A percentile compares a stretch with the other conserved stretches of the same genome.
Evolutionary conservation across 2,329 filamentous ascomycete genomes (phyloP).

Genomic region (Colletotrichum gloeosporioides): DNA sequence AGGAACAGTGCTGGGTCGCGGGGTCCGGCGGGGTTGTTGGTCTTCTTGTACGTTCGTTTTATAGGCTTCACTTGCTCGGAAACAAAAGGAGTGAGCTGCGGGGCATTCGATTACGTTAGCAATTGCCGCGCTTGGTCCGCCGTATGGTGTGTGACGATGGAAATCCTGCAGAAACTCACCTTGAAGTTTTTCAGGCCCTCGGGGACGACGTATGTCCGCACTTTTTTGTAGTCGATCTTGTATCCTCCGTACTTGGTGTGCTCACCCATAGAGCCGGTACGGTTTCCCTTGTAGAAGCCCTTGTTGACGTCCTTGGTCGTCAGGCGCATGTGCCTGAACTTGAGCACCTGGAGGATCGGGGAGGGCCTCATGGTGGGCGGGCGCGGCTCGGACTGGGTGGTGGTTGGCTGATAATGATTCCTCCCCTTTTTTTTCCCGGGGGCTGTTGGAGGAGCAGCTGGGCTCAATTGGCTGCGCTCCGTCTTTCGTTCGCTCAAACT

Average conservation of each 20-base stretch:
- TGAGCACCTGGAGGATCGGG: slow-evolving; percentile 66
- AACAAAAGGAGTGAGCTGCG: slow-evolving; percentile 81
- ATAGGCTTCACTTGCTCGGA: slow-evolving; percentile 60
- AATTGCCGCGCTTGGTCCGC: not conserved
- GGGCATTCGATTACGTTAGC: not conserved
- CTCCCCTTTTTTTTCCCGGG: not conserved
- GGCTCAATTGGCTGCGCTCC: not conserved
- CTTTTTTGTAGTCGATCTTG: slow-evolving; percentile 82
- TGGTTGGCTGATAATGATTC: not conserved
- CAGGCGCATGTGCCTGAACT: slow-evolving; percentile 77
- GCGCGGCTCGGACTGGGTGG: not conserved
- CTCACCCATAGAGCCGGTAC: slow-evolving; percentile 84
- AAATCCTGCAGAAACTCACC: slow-evolving; percentile 50
- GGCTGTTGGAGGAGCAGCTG: not conserved
- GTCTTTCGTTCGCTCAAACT: not conserved
- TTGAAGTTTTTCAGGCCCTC: slow-evolving; percentile 71
- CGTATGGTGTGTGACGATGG: not conserved
- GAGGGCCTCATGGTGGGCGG: slow-evolving; percentile 68
- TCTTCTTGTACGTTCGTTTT: slow-evolving; percentile 52
- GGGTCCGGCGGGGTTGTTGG: slow-evolving; percentile 56
- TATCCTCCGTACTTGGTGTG: slow-evolving; percentile 88
- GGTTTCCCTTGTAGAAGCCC: slow-evolving; percentile 97
- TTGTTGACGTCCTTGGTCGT: slow-evolving; percentile 93
- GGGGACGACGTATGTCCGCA: slow-evolving; percentile 89
- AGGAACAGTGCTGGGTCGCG: slow-evolving; percentile 68